phyloP scores from a whole-genome alignment of 2,329 filamentous ascomycete species.

The Scedosporium dehoogii region DNA sequence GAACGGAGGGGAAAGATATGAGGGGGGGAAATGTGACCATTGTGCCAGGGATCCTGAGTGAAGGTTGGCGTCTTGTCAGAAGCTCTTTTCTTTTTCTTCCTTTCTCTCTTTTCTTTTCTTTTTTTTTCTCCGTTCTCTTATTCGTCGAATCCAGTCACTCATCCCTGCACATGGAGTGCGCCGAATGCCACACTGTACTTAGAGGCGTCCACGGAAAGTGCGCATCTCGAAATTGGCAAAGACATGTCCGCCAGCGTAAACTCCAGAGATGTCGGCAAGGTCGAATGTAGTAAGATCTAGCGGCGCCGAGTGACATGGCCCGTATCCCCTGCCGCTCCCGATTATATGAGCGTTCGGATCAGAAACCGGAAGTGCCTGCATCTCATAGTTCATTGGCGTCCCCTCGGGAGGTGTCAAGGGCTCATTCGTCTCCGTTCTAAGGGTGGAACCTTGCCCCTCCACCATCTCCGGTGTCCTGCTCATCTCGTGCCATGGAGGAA shows the following conservation, averaged over 20 bases:
- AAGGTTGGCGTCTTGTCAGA: neutral
- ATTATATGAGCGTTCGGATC: neutral
- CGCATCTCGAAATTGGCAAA: neutral
- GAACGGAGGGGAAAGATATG: no score
- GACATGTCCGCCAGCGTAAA: neutral
- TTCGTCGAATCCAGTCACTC: neutral
- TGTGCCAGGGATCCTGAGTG: no score
- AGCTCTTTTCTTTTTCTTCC: neutral
- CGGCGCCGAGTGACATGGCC: neutral
- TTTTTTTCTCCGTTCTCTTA: neutral
- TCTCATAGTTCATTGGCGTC: neutral
- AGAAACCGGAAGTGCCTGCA: neutral
- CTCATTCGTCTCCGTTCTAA: neutral
- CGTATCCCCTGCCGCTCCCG: neutral
- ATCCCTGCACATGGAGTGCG: neutral
- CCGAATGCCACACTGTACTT: neutral
- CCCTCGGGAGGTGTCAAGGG: neutral
- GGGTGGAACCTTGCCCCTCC: neutral
- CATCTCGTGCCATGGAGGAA: neutral
- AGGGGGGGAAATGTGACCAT: no score
- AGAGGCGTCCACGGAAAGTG: neutral
- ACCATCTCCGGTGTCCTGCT: neutral
- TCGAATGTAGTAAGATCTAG: neutral
- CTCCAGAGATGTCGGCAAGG: neutral
- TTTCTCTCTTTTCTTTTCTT: neutral